Percentiles rank a stretch among this genome's conserved stretches.
Conservation (phyloP, 202 grass and related monocot species). For the Eragrostis tef region DNA sequence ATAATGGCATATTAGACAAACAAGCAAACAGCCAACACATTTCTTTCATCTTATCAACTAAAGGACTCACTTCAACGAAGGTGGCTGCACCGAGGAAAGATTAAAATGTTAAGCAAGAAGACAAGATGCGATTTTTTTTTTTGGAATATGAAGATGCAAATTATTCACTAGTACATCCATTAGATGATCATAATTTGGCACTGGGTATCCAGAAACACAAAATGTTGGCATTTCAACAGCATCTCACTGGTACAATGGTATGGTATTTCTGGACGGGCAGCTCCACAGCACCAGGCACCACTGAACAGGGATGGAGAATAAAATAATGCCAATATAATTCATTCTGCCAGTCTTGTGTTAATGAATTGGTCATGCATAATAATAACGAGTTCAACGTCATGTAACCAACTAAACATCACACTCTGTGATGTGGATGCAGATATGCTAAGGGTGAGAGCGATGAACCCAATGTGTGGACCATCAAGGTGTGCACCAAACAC, state of each 20-base stretch:
- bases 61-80: slow-evolving; percentile 1
- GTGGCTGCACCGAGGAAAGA: neutral
- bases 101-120: slow-evolving; percentile 10
- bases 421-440: slow-evolving; percentile 24
- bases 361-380: slow-evolving; percentile 28
- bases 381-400: slow-evolving; percentile 40
- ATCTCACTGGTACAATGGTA: neutral
- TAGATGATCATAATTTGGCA: slow-evolving; percentile 26
- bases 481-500: slow-evolving; percentile 42
- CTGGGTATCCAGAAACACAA: slow-evolving; percentile 31
- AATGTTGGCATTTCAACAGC: slow-evolving; percentile 31
- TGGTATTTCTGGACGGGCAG: slow-evolving; percentile 35
- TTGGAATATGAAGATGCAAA: too few relatives aligned
- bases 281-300: slow-evolving; percentile 21
- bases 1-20: slow-evolving; percentile 41
- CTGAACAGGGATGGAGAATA: slow-evolving; percentile 27
- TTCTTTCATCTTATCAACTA: slow-evolving; percentile 35
- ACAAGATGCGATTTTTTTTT: too few relatives aligned
- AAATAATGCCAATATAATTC: slow-evolving; percentile 32
- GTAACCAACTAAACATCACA: slow-evolving; percentile 41
- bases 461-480: slow-evolving; percentile 42
- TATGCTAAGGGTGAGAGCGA: slow-evolving; percentile 36
- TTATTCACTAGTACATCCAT: neutral
- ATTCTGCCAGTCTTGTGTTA: slow-evolving; percentile 38
- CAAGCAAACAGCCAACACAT: slow-evolving; percentile 27